phyloP scores from a whole-genome alignment of 331 rosid genomes.

The Cucumis variabilis region DNA sequence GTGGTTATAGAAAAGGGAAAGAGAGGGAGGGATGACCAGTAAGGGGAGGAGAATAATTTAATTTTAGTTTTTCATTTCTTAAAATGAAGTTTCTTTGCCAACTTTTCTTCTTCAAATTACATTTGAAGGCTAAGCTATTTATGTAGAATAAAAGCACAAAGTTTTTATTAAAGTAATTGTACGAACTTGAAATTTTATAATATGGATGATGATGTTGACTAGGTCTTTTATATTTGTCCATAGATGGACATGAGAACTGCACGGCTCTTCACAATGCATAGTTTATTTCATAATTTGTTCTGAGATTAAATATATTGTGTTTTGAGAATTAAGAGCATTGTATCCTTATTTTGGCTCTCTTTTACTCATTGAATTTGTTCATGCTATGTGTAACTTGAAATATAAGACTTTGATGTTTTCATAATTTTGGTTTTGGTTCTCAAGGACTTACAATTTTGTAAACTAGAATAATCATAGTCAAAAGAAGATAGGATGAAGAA shows the following conservation, averaged over 20 bases:
- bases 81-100: background rate
- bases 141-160: background rate
- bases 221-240: background rate
- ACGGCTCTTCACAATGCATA: background rate
- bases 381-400: background rate
- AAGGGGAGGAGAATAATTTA: background rate
- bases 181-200: conserved; percentile 5
- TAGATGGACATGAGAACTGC: background rate
- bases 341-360: background rate
- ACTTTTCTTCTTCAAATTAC: background rate
- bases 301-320: background rate
- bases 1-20: conserved; percentile 3
- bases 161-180: background rate
- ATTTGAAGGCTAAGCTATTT: background rate
- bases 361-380: background rate
- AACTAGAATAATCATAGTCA: background rate
- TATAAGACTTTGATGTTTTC: background rate
- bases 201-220: background rate
- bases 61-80: background rate
- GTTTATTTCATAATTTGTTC: background rate
- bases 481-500: background rate
- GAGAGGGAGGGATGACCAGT: background rate
- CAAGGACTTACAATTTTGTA: background rate
- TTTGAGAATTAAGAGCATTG: conserved; percentile 7
- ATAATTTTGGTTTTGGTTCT: background rate